Base-by-base conservation (phyloP, 2,329 filamentous ascomycete genomes). In the Monilinia vaccinii-corymbosi region DNA sequence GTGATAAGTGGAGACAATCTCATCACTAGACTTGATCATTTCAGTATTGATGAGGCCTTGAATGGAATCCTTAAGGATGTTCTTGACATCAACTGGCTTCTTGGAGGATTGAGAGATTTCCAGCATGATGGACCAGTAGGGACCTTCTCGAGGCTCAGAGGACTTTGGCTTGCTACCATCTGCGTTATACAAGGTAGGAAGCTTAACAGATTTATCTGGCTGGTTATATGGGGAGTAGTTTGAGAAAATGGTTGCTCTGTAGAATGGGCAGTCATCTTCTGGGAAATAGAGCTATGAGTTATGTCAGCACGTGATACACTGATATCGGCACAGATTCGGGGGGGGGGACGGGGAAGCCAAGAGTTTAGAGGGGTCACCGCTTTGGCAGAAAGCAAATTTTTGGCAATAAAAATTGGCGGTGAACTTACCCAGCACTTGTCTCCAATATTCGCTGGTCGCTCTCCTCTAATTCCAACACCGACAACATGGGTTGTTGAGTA, bases 221-320 rank as follows among this genome's bases (percentile, higher is more conserved):
- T 97, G 94, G 82, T 99, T 99, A 84, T 96, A 86, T 57, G 93
- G 94, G 25, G 94, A 97, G 83, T 99, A 99, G 84, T 99, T 99
- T 77, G 93, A 97, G 85, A 99, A 99, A 79, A 99, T 97, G 73
- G 94, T 99, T 72, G 94, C 94, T 69, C 94, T 90, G 83, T 99
- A 99, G 83, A 99, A 99, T 74, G 91, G 91, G 81, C 91, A 97
- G 83, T 99, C 88, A 76, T 96, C 88, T 77, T 99, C 94, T 64
- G 94, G 94, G 85, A 97, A 99, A 84, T 99, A 99, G 67, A 99
- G 81, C 86, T 87, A 60, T 11, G 58, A 34, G 2, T 34, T 34
- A n/a, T 18, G 48, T 74, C 68, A 73, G 70, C 58, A 56, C 28
- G n/a, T 46, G 28, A 47, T 9, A 9, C 25, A 28, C 6, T n/a